A percentile compares a stretch with the other conserved stretches of the same genome.
These are phyloP conservation scores for Chaetomiaceae sp. DNA, from an alignment of 2,329 filamentous ascomycete genomes.

Conservation along the genomic window DNA sequence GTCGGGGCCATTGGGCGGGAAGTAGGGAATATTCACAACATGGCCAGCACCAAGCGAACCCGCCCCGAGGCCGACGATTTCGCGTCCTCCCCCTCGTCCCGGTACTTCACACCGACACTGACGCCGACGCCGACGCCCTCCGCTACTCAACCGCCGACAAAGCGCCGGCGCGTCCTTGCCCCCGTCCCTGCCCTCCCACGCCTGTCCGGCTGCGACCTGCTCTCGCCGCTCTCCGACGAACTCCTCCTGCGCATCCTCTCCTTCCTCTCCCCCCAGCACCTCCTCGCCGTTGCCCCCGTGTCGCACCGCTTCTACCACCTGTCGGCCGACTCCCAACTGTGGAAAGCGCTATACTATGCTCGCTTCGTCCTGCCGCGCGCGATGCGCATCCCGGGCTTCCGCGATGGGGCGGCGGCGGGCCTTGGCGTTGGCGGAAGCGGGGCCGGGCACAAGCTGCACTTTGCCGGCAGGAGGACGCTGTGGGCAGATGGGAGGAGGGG, in stretches of 20 bases:
- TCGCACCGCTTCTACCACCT: slow-evolving; percentile 70
- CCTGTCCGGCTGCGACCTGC: slow-evolving; percentile 41
- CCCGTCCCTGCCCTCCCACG: neutral
- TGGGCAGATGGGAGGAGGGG: slow-evolving; percentile 42
- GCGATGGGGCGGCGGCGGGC: slow-evolving; percentile 26
- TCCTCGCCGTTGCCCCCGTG: slow-evolving; percentile 58
- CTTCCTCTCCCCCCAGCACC: slow-evolving; percentile 61
- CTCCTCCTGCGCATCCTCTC: slow-evolving; percentile 78
- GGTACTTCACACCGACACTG: no score
- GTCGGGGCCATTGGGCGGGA: no score
- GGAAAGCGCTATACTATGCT: slow-evolving; percentile 83
- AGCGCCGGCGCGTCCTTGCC: no score
- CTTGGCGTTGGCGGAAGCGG: slow-evolving; percentile 11
- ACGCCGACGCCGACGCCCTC: neutral
- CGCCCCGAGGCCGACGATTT: no score
- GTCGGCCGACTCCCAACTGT: slow-evolving; percentile 76
- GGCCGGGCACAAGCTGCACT: slow-evolving; percentile 36
- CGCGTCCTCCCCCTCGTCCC: no score
- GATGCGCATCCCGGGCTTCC: slow-evolving; percentile 64
- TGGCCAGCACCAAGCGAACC: no score
- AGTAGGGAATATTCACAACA: no score
- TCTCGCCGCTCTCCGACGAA: slow-evolving; percentile 79
- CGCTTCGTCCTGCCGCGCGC: slow-evolving; percentile 80
- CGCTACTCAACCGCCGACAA: neutral
- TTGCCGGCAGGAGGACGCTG: slow-evolving; percentile 37